Evolutionary conservation across 2,329 filamentous ascomycete genomes (phyloP), one percentile per base, ranked within the genome.

Genomic region (Colletotrichum sp.): DNA sequence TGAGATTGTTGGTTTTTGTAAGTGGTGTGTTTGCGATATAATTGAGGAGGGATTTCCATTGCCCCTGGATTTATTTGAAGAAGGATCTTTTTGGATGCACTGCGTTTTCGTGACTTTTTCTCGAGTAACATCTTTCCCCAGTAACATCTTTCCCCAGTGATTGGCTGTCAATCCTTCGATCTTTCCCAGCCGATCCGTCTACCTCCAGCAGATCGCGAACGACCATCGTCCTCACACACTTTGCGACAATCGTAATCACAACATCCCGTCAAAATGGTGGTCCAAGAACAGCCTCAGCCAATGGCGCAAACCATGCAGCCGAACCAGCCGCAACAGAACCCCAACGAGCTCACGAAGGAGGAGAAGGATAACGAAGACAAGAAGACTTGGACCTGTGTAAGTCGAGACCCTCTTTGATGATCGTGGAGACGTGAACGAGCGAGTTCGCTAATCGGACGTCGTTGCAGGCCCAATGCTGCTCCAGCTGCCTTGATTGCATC

Each of bases 401-500:
- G 67, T 61, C 25, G 16, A 4, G 44, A 22, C 27, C 11, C 36
- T 30, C 60, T 30, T 13, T 30, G 60, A 8, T 1, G 39, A 48
- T n/a, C 39, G 39, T 48, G 39, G 39, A 7, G 19, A 48, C 19
- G 3, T n/a, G 39, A 25, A 25, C 34, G 61, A 27, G 44, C 36
- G 44, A 28, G 34, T 48, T 32, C 25, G 34, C n/a, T 66, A 13
- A 48, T 48, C 36, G 63, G 22, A 3, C 36, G 9, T 19, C 2
- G 16, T 19, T 60, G 8, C 19, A 63, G 67, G 67, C 67, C 27
- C 67, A 70, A 63, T 70, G 67, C 27, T 63, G 67, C 67, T 70
- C 67, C 30, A 70, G 67, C n/a, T 70, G 67, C 16, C 67, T 70
- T 15, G 67, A 70, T 27, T 70, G 67, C 67, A 61, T 70, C 36